Conservation (phyloP, 805 yeast genomes). For the Brettanomyces anomalus region DNA sequence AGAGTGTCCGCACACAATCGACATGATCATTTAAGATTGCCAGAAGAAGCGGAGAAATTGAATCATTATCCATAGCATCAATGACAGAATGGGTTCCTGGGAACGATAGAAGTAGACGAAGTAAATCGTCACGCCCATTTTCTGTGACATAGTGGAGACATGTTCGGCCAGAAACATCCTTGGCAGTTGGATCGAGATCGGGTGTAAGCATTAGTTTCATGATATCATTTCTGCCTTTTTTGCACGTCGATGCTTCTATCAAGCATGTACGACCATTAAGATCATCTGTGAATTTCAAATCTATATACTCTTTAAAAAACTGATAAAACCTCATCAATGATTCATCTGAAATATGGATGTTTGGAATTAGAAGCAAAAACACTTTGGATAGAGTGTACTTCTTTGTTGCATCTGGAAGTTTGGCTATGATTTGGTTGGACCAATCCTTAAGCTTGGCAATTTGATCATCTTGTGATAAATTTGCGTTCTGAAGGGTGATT, state of each 20-base stretch:
- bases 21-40: constrained; percentile 66
- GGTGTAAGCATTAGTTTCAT: constrained; percentile 18
- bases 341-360: constrained; percentile 55
- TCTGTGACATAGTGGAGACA: constrained; percentile 85
- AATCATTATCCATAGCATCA: constrained; percentile 57
- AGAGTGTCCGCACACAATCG: constrained; percentile 40
- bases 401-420: constrained; percentile 32
- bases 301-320: constrained; percentile 45
- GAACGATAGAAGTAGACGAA: constrained; percentile 23
- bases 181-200: constrained; percentile 23
- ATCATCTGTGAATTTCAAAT: constrained; percentile 60
- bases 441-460: constrained; percentile 24
- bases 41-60: constrained; percentile 74
- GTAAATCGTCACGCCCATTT: constrained; percentile 37
- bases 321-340: constrained; percentile 42
- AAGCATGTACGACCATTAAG: constrained; percentile 63
- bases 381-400: constrained; percentile 52
- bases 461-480: constrained; percentile 27
- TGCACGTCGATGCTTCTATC: constrained; percentile 50
- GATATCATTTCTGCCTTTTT: constrained; percentile 17
- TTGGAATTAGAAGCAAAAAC: constrained; percentile 59
- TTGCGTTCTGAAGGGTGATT: constrained; percentile 26
- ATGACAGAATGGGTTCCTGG: constrained; percentile 19
- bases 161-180: constrained; percentile 66
- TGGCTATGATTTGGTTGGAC: constrained; percentile 36